phyloP scores from a whole-genome alignment of 768 basidiomycete species.

The Podaxis sp. region DNA sequence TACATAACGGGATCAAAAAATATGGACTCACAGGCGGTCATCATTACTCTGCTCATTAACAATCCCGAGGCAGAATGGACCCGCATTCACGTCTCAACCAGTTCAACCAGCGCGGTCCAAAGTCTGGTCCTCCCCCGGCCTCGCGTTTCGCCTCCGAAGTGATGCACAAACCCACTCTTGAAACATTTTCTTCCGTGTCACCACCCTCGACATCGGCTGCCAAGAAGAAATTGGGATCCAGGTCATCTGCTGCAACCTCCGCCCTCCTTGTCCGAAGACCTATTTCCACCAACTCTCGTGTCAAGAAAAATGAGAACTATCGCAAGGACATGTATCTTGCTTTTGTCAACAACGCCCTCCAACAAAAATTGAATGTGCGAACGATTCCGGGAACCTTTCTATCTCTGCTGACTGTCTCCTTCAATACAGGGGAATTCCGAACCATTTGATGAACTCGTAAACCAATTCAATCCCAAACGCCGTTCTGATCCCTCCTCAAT shows the following conservation, averaged over 20 bases:
- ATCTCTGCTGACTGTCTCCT: conserved; percentile 1
- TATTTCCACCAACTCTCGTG: conserved; percentile 74
- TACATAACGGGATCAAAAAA: conserved; percentile 19
- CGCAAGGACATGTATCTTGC: conserved; percentile 81
- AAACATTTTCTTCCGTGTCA: conserved; percentile 17
- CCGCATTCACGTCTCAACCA: conserved; percentile 72
- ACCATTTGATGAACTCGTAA: conserved; percentile 84
- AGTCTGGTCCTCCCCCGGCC: conserved; percentile 50
- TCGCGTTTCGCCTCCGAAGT: conserved; percentile 42
- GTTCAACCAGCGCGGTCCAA: conserved; percentile 71
- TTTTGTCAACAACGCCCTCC: conserved; percentile 77
- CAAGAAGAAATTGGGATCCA: conserved; percentile 30
- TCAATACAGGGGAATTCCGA: conserved; percentile 60
- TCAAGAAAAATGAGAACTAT: conserved; percentile 73
- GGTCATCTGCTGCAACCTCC: conserved; percentile 22
- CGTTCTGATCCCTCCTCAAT: conserved; percentile 18
- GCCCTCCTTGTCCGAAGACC: conserved; percentile 39
- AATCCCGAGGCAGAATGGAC: conserved; percentile 46
- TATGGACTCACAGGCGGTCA: neutral
- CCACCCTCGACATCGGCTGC: conserved; percentile 38
- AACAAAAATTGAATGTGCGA: conserved; percentile 65
- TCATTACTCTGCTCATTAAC: neutral
- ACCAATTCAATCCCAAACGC: conserved; percentile 66
- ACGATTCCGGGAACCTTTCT: conserved; percentile 3
- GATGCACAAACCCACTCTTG: conserved; percentile 14